Evolutionary conservation across 2,329 filamentous ascomycete species (phyloP).

Genomic region (Penicillium sp.): DNA sequence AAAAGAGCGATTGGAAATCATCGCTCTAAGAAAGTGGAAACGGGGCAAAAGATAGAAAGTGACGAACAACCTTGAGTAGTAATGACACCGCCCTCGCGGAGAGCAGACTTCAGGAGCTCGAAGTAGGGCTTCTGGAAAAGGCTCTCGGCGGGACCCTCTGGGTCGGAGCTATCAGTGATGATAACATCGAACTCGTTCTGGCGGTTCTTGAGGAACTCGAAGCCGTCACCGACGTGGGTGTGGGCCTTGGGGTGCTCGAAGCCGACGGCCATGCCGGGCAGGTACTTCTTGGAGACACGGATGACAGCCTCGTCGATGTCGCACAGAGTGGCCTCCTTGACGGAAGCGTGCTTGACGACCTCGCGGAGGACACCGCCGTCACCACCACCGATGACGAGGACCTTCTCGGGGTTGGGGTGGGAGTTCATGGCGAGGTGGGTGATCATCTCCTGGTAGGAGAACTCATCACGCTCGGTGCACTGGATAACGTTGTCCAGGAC

Average conservation of each 20-base stretch:
- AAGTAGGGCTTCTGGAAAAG: constrained; percentile 99
- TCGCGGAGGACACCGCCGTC: constrained; percentile 97
- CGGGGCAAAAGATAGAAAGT: constrained; percentile 54
- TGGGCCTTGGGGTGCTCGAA: constrained; percentile 93
- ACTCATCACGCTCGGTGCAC: constrained; percentile 97
- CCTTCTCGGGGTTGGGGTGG: constrained; percentile 96
- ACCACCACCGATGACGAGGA: constrained; percentile 95
- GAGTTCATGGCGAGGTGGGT: constrained; percentile 97
- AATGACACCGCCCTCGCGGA: constrained; percentile 95
- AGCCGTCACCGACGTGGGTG: constrained; percentile 92
- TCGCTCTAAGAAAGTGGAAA: constrained; percentile 68
- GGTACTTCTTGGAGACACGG: constrained; percentile 96
- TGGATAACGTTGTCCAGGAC: constrained; percentile 99
- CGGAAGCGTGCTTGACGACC: constrained; percentile 97
- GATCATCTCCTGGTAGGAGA: constrained; percentile 99
- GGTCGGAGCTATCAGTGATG: constrained; percentile 98
- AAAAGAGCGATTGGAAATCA: constrained; percentile 23
- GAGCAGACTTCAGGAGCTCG: constrained; percentile 83
- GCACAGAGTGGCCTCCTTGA: constrained; percentile 94
- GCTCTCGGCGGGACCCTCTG: constrained; percentile 91
- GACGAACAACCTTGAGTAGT: constrained; percentile 99
- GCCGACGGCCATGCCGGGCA: constrained; percentile 88
- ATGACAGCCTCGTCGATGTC: constrained; percentile 99
- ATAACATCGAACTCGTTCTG: constrained; percentile 99
- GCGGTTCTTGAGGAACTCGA: constrained; percentile 96